Base-by-base conservation (phyloP, 345 rosid genomes). In the Populus deltoides region DNA sequence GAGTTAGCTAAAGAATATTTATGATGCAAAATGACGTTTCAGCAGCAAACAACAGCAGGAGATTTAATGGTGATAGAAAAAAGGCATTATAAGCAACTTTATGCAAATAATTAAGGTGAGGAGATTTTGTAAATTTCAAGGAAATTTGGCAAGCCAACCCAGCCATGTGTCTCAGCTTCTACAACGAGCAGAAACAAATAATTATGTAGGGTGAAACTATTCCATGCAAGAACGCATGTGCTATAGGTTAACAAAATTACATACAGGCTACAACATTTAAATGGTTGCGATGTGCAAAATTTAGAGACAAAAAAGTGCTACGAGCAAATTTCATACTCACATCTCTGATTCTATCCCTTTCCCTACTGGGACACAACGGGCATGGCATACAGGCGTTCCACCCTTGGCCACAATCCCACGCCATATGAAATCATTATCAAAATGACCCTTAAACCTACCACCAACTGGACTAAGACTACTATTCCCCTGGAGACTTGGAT, bases 381-480 rank as follows among this genome's bases (percentile, higher is more conserved):
- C 92, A 78, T 82, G 87, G 78, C 96, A 91, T 74, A 91, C 93
- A 66, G 90, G 90, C 8, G 90, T 90, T 81, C 96, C 96, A 74
- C 96, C 96, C 85, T 91, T 91, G 8, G 93, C 93, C 84, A 91
- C 87, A 55, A 87, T 74, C 43, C 96, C 96, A 36, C 96, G 87
- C 96, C 96, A 91, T 59, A 89, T 88, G 81, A 36, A 87, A 83
- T 92, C 97, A 79, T 74, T 57, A 85, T 85, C 93, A 75, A 82
- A 55, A 75, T 63, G 76, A 25, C 76, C 85, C 36, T 80, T 83
- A 62, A 77, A 78, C 81, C 79, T 87, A 25, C 72, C 66, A 43
- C 84, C 86, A 75, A 79, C 79, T 38, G 92, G 90, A 74, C 96
- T 90, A 71, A 51, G 78, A 77, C 78, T 85, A 53, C 68, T 77